Conservation (phyloP, 805 yeast genomes). For the Torulaspora gathmanii region DNA sequence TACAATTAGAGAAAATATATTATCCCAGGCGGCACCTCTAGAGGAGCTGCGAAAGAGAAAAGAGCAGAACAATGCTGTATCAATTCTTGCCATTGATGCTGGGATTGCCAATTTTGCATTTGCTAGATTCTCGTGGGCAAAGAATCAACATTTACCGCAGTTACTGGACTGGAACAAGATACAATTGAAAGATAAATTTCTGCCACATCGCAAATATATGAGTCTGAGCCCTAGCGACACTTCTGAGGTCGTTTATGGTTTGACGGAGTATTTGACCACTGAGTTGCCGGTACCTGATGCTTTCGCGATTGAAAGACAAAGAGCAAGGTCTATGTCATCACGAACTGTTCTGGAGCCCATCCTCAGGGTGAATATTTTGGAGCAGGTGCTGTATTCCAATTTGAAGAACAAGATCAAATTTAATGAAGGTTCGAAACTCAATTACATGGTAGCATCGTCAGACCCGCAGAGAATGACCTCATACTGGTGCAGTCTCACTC, state of each 20-base stretch:
- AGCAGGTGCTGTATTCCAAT: slow-evolving; percentile 32
- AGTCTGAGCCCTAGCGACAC: slow-evolving; percentile 27
- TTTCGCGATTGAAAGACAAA: slow-evolving; percentile 52
- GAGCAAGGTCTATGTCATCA: slow-evolving; percentile 48
- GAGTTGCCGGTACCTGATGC: slow-evolving; percentile 35
- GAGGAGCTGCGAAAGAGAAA: slow-evolving; percentile 10
- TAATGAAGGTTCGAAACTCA: not conserved
- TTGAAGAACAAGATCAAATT: slow-evolving; percentile 10
- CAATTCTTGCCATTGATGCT: slow-evolving; percentile 36
- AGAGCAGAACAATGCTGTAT: slow-evolving; percentile 15
- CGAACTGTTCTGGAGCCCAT: slow-evolving; percentile 47
- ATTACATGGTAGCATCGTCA: slow-evolving; percentile 20
- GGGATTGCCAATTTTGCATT: slow-evolving; percentile 39
- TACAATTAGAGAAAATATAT: slow-evolving; percentile 12
- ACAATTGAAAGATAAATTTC: slow-evolving; percentile 24
- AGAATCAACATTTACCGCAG: slow-evolving; percentile 22
- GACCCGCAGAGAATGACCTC: slow-evolving; percentile 32
- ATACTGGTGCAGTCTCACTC: slow-evolving; percentile 23
- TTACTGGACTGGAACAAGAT: slow-evolving; percentile 38
- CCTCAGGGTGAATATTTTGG: slow-evolving; percentile 50
- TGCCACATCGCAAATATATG: slow-evolving; percentile 10
- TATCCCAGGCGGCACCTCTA: slow-evolving; percentile 14
- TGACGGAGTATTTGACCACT: slow-evolving; percentile 28
- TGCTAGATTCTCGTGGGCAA: slow-evolving; percentile 26
- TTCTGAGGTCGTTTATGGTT: slow-evolving; percentile 21